A percentile compares a stretch with the other conserved stretches of the same genome.
These are phyloP conservation scores for Epichloe sp. DNA, from an alignment of 2,329 filamentous ascomycete species.

Conservation along the genomic window DNA sequence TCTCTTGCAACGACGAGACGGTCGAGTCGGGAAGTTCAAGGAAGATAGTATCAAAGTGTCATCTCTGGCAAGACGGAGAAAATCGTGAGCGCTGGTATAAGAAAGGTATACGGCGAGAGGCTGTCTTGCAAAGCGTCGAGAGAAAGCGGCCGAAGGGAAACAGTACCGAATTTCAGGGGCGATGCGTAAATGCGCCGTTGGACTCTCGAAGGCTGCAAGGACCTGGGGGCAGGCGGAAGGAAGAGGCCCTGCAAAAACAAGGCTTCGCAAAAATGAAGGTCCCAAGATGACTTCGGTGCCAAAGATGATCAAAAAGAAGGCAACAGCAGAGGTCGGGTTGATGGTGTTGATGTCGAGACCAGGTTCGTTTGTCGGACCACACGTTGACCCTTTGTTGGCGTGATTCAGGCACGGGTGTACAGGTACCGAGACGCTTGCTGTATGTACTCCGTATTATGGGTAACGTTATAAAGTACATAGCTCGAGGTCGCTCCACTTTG, in stretches of 20 bases:
- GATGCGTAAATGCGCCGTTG: background rate
- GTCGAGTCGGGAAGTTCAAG: background rate
- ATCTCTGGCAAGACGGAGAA: background rate
- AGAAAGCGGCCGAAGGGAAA: background rate
- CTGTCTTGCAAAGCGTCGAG: background rate
- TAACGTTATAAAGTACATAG: background rate
- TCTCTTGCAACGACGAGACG: conserved; percentile 6
- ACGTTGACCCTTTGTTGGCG: background rate
- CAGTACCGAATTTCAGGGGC: background rate
- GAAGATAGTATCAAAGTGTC: background rate
- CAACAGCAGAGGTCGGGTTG: background rate
- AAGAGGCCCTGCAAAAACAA: background rate
- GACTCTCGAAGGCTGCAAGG: background rate
- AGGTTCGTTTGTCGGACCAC: background rate
- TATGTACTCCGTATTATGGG: too few species aligned
- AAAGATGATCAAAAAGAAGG: background rate
- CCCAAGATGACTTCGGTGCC: background rate
- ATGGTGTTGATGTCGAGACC: background rate
- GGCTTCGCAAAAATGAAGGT: background rate
- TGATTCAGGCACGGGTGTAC: conserved; percentile 1
- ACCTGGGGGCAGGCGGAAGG: background rate
- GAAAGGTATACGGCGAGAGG: background rate
- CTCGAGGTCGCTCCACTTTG: background rate
- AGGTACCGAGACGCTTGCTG: background rate
- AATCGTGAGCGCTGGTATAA: background rate